Evolutionary conservation across 2,329 filamentous ascomycete species (phyloP).

Genomic region (Xylaria sp.): DNA sequence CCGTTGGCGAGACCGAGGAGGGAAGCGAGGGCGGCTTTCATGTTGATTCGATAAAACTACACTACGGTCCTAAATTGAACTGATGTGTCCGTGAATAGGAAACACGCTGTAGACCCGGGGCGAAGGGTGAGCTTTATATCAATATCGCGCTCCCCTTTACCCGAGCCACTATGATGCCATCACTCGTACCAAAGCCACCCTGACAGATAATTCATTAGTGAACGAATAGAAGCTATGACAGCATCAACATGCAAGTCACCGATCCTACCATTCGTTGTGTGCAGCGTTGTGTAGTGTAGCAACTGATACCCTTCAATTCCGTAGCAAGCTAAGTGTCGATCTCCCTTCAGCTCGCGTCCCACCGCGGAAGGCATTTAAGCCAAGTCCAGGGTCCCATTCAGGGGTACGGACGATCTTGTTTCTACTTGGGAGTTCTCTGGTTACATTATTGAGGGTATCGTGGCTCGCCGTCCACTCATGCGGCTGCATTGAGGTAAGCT

Average conservation of each 20-base stretch:
- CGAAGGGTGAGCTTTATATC: slow-evolving; percentile 26
- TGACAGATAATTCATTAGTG: neutral
- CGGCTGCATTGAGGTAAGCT: slow-evolving; percentile 24
- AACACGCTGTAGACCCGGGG: slow-evolving; percentile 5
- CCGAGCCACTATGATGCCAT: slow-evolving; percentile 13
- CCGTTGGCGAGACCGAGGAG: slow-evolving; percentile 35
- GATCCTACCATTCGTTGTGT: slow-evolving; percentile 22
- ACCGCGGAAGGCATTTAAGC: slow-evolving; percentile 19
- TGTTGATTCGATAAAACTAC: slow-evolving; percentile 18
- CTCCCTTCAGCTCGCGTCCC: slow-evolving; percentile 14
- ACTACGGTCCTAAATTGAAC: neutral
- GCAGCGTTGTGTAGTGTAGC: neutral
- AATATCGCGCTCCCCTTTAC: slow-evolving; percentile 1
- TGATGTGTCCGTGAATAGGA: neutral
- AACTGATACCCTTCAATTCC: slow-evolving; percentile 6
- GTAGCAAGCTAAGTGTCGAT: slow-evolving; percentile 23
- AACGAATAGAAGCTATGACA: slow-evolving; percentile 19
- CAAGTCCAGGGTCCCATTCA: neutral
- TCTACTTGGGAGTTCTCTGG: slow-evolving; percentile 13
- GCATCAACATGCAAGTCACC: slow-evolving; percentile 26
- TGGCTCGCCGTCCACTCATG: slow-evolving; percentile 12
- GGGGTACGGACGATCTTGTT: slow-evolving; percentile 22
- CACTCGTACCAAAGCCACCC: neutral
- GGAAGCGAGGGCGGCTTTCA: slow-evolving; percentile 36
- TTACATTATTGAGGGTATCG: slow-evolving; percentile 14